These are phyloP conservation scores for Paraconiothyrium sp. DNA, from an alignment of 2,329 filamentous ascomycete genomes.

Conservation along the genomic window DNA sequence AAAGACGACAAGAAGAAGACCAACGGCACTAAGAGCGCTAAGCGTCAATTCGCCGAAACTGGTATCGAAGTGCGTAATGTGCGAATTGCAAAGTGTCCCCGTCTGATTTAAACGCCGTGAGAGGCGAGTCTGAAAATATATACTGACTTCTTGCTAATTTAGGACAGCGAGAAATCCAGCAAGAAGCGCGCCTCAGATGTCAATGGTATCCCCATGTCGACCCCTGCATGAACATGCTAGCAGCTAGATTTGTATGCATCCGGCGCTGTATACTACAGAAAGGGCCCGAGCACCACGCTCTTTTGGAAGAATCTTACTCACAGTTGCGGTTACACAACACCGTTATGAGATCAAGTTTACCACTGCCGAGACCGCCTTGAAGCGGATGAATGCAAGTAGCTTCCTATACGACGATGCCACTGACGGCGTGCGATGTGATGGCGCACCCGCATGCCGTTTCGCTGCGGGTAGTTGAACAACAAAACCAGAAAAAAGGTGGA, in stretches of 20 bases:
- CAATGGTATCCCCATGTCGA: conserved; percentile 41
- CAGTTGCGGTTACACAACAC: conserved; percentile 36
- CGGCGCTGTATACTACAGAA: conserved; percentile 29
- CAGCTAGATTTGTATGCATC: conserved; percentile 44
- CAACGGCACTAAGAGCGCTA: conserved; percentile 39
- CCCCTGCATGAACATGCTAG: conserved; percentile 39
- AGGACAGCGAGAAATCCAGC: conserved; percentile 46
- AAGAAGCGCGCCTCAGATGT: conserved; percentile 47
- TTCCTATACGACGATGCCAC: background rate
- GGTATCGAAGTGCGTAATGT: conserved; percentile 57
- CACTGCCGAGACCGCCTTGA: conserved; percentile 18
- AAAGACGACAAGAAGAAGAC: conserved; percentile 37
- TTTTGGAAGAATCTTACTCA: conserved; percentile 37
- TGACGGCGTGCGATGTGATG: background rate
- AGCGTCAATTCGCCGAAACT: conserved; percentile 56
- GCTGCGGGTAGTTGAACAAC: conserved; percentile 5
- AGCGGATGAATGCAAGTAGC: background rate
- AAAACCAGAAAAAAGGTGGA: conserved; percentile 39
- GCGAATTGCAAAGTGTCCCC: conserved; percentile 30
- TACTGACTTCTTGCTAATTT: conserved; percentile 50
- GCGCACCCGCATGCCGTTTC: background rate
- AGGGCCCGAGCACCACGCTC: conserved; percentile 23
- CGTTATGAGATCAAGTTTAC: conserved; percentile 10
- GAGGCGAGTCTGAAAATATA: conserved; percentile 30
- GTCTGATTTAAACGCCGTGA: conserved; percentile 26